Evolutionary conservation across 129 eudicot species (phyloP).

Genomic region (Solidago caesia): DNA sequence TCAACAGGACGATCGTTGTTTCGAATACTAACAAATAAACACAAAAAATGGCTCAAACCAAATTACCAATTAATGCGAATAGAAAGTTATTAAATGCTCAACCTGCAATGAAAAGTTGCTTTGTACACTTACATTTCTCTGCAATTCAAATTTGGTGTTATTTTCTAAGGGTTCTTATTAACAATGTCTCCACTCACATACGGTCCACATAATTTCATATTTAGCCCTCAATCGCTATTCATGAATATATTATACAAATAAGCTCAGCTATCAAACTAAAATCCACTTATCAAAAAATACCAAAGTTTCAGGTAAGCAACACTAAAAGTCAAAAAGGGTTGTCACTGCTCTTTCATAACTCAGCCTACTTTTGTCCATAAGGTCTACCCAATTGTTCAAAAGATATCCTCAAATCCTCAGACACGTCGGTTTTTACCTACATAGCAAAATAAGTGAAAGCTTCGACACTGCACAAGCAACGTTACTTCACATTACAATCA

Average conservation of each 20-base stretch:
- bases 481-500: not conserved
- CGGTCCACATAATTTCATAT: not conserved
- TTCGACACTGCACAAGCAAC: not conserved
- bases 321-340: constrained; percentile 5
- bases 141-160: constrained; percentile 9
- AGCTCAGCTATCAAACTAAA: not conserved
- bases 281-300: constrained; percentile 8
- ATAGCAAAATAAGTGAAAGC: not conserved
- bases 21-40: not conserved
- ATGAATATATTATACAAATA: constrained; percentile 1
- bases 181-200: constrained; percentile 23
- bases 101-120: constrained; percentile 1
- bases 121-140: not conserved
- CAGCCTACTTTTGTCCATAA: not conserved
- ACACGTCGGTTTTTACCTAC: not conserved
- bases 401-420: not conserved
- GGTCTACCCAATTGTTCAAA: not conserved
- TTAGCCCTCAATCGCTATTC: constrained; percentile 1
- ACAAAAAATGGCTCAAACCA: not conserved
- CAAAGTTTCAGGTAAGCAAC: constrained; percentile 14
- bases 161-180: constrained; percentile 9
- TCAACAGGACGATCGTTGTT: not conserved
- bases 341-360: constrained; percentile 18
- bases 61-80: not conserved
- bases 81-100: not conserved